Evolutionary conservation across 495 filamentous ascomycete species (phyloP).

Genomic region (Xylaria intraflava): DNA sequence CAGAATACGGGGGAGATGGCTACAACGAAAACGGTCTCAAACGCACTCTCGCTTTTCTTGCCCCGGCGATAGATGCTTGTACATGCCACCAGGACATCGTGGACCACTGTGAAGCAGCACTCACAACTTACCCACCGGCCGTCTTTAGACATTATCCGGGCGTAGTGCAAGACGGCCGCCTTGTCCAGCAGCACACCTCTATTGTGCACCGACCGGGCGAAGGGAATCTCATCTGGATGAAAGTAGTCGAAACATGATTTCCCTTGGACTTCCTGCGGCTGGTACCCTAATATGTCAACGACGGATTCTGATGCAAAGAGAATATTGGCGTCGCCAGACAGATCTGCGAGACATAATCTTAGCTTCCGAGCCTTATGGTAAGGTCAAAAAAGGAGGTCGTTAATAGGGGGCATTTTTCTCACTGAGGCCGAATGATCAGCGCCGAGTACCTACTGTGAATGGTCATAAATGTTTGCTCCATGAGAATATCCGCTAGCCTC

Average conservation of each 20-base stretch:
- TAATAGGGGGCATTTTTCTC: constrained; percentile 2
- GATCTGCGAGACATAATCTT: constrained; percentile 44
- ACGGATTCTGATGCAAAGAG: constrained; percentile 81
- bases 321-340: constrained; percentile 69
- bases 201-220: constrained; percentile 65
- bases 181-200: constrained; percentile 74
- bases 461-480: constrained; percentile 92
- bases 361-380: constrained; percentile 13
- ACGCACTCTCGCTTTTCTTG: constrained; percentile 66
- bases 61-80: constrained; percentile 72
- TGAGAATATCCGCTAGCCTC: constrained; percentile 35
- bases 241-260: constrained; percentile 84
- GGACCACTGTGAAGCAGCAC: constrained; percentile 83
- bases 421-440: constrained; percentile 6
- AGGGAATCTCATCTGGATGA: constrained; percentile 71
- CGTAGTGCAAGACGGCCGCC: constrained; percentile 78
- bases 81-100: constrained; percentile 79
- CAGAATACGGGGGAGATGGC: constrained; percentile 6
- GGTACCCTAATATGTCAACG: constrained; percentile 73
- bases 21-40: constrained; percentile 5
- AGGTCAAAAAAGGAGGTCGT: constrained; percentile 7
- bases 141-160: constrained; percentile 58
- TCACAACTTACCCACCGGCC: constrained; percentile 78
- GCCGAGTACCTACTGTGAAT: constrained; percentile 66
- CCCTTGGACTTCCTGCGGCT: constrained; percentile 65